A percentile compares a stretch with the other conserved stretches of the same genome.
phyloP scores from a whole-genome alignment of 257 asterid genomes.

The Cruciata laevipes region DNA sequence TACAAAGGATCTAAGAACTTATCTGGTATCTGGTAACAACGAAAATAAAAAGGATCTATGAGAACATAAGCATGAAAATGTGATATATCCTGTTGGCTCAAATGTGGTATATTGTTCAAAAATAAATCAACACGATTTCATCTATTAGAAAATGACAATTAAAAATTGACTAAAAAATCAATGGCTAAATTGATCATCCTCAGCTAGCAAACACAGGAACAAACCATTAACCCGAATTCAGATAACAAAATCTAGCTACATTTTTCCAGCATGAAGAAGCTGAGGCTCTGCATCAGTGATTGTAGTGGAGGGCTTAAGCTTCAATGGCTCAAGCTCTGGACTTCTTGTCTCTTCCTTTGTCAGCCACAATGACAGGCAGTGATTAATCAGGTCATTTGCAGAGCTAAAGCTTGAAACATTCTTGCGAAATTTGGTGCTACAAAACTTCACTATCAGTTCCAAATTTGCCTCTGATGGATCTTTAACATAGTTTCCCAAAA shows the following conservation, averaged over 20 bases:
- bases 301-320: slow-evolving; percentile 36
- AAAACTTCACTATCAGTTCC: slow-evolving; percentile 47
- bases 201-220: not conserved
- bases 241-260: no score
- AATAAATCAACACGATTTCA: no score
- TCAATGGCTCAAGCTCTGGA: slow-evolving; percentile 49
- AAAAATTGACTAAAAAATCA: not conserved
- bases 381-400: slow-evolving; percentile 48
- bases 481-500: slow-evolving; percentile 42
- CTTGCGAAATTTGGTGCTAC: slow-evolving; percentile 29
- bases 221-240: not conserved
- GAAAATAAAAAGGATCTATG: no score
- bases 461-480: slow-evolving; percentile 60
- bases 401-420: slow-evolving; percentile 18
- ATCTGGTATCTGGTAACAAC: no score
- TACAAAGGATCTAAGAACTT: no score
- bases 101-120: no score
- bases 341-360: slow-evolving; percentile 59
- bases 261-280: slow-evolving; percentile 14
- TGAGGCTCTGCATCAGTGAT: no score
- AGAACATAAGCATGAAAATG: no score
- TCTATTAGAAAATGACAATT: no score
- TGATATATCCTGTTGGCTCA: no score
- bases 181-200: not conserved
- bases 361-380: slow-evolving; percentile 51